Percentiles rank a stretch among this genome's conserved stretches.
These are phyloP conservation scores for Microthlaspi erraticum DNA, from an alignment of 345 rosid genomes.

Conservation along the genomic window DNA sequence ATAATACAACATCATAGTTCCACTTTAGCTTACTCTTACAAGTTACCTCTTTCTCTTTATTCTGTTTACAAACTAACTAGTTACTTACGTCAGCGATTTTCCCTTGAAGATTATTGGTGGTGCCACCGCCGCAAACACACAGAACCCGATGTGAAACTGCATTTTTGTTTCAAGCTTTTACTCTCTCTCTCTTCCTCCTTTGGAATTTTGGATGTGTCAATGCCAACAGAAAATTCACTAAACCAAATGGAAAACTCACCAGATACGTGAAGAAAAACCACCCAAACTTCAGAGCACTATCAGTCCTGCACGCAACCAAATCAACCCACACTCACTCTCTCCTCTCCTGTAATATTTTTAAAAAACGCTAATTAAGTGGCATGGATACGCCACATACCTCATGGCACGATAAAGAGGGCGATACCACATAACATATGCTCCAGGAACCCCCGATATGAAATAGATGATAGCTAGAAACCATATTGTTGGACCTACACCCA, in stretches of 20 bases:
- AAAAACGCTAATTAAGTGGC: constrained; percentile 59
- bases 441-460: constrained; percentile 68
- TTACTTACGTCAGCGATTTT: constrained; percentile 86
- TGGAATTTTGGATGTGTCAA: constrained; percentile 21
- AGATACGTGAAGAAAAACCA: constrained; percentile 82
- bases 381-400: constrained; percentile 16
- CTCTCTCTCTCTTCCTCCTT: constrained; percentile 9
- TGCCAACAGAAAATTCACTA: not conserved
- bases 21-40: not conserved
- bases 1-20: constrained; percentile 28
- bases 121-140: constrained; percentile 84
- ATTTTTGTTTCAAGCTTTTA: constrained; percentile 31
- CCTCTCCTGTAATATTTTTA: not conserved
- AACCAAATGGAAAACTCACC: constrained; percentile 53
- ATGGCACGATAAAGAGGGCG: constrained; percentile 19
- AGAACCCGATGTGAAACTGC: constrained; percentile 89
- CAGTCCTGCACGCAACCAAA: constrained; percentile 71
- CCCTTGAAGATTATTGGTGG: constrained; percentile 95
- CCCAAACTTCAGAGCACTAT: constrained; percentile 95
- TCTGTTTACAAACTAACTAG: not conserved
- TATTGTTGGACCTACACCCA: constrained; percentile 71
- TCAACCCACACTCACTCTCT: constrained; percentile 22
- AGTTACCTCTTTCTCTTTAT: constrained; percentile 10
- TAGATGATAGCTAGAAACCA: constrained; percentile 98
- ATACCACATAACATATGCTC: constrained; percentile 9